Conservation (phyloP, 352 stramenopile genomes). For the Elongisporangium prolatum region DNA sequence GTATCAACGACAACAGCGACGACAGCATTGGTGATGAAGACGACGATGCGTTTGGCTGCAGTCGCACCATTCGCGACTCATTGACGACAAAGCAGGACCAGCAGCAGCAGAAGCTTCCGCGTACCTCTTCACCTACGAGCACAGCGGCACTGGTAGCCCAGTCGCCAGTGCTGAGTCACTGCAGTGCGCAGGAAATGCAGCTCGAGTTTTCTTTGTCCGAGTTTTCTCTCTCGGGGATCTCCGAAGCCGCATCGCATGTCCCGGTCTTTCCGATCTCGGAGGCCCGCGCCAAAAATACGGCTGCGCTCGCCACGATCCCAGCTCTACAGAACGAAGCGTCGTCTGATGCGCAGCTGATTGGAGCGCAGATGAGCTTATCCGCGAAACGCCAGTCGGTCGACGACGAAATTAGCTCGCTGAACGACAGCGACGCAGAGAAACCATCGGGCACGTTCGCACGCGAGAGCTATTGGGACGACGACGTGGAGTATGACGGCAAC, state of each 20-base stretch:
- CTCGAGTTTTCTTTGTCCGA: background rate
- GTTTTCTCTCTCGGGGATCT: background rate
- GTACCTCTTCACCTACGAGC: background rate
- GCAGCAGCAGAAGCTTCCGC: slow-evolving; percentile 27
- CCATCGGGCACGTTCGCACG: background rate
- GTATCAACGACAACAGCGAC: slow-evolving; percentile 5
- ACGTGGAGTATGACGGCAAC: background rate
- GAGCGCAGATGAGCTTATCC: background rate
- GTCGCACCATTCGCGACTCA: slow-evolving; percentile 8
- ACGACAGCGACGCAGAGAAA: background rate
- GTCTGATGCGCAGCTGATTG: background rate
- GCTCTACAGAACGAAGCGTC: background rate
- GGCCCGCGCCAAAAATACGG: background rate
- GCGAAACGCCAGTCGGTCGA: background rate
- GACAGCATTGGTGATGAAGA: slow-evolving; percentile 2
- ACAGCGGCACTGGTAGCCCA: background rate
- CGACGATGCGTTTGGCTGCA: slow-evolving; percentile 4
- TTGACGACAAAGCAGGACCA: slow-evolving; percentile 35
- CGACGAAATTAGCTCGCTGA: background rate
- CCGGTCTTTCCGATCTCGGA: background rate
- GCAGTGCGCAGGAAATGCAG: background rate
- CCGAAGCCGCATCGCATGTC: background rate
- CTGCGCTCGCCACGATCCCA: background rate
- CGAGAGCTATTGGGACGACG: background rate
- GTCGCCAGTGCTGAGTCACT: background rate